Conservation (phyloP, 345 rosid species). For the Camelina laxa region DNA sequence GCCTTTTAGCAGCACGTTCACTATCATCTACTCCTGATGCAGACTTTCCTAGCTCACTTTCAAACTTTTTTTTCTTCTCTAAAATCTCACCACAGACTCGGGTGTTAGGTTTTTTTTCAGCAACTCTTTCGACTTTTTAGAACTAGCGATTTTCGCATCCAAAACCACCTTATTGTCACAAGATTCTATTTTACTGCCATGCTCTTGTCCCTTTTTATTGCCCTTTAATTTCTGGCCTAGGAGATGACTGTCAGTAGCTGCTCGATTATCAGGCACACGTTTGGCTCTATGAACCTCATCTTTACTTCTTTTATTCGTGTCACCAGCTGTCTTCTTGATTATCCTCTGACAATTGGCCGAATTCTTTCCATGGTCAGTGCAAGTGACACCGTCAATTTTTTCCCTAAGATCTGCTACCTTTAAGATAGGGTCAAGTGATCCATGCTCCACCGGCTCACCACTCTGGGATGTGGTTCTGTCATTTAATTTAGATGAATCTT, state of each 20-base stretch:
- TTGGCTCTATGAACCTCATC: constrained; percentile 47
- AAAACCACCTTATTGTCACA: constrained; percentile 43
- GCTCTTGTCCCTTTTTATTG: constrained; percentile 35
- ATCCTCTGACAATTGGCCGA: constrained; percentile 48
- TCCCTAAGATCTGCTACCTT: constrained; percentile 48
- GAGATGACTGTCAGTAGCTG: constrained; percentile 31
- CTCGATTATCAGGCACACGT: constrained; percentile 44
- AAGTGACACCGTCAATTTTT: constrained; percentile 34
- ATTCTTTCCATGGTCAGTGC: constrained; percentile 45
- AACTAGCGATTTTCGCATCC: constrained; percentile 41
- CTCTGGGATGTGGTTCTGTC: constrained; percentile 46
- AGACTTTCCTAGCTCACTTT: constrained; percentile 52
- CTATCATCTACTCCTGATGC: constrained; percentile 47
- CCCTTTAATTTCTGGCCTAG: constrained; percentile 51
- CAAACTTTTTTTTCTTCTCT: constrained; percentile 49
- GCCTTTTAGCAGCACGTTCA: constrained; percentile 56
- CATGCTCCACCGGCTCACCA: constrained; percentile 46
- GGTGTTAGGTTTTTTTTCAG: constrained; percentile 43
- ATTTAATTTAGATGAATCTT: constrained; percentile 50
- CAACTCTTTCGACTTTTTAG: constrained; percentile 47
- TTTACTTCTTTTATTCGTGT: constrained; percentile 40
- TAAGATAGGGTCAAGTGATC: constrained; percentile 35
- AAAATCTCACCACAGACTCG: constrained; percentile 45
- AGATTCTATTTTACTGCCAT: constrained; percentile 43
- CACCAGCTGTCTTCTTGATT: constrained; percentile 43